Evolutionary conservation across 2,329 filamentous ascomycete genomes (phyloP), one percentile per base, ranked within the genome.

Genomic region (Verticillium albo-atrum): DNA sequence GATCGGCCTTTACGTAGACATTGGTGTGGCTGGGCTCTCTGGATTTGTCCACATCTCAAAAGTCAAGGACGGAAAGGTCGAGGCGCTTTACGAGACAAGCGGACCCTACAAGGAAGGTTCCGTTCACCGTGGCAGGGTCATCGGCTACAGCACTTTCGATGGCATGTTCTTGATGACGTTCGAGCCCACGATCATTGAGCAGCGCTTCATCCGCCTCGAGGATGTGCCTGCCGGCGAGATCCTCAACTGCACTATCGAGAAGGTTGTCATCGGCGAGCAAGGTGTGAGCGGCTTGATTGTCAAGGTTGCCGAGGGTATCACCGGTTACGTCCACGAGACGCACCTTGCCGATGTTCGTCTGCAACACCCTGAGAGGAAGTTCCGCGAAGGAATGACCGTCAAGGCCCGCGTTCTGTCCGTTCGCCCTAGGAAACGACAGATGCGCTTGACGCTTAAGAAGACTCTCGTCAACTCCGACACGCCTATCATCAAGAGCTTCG

Each of bases 1-100:
- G 3, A 84, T 94, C 61, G 96, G 95, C 57, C 79, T 97, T 2
- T 97, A 96, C 68, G 82, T 92, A 7, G 85, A 90, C 65, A 75
- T 92, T 42, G 88, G 87, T 2, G 64, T 76, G 17, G 63, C 73
- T 4, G 91, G 87, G 30, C 79, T 94, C 3, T 79, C 85, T n/a
- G 91, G 91, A 10, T 99, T 97, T 69, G 92, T 96, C 25, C 95
- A 99, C 73, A 96, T 99, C 64, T 99, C 95, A 1, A 86, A 91
- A 64, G 84, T 99, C 62, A 90, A 94, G 61, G 94, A 99, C 71
- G 89, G 89, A 65, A 96, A 95, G 72, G 84, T 97, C 57, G 95
- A 98, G 63, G 85, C 85, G 1, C 79, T 99, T 5, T 90, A 91
- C 15, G 86, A 91, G 63, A 81, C 86, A 3, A 87, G 86, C 20